These are phyloP conservation scores for Xylaria nigripes DNA, from an alignment of 495 filamentous ascomycete species.

Conservation along the genomic window DNA sequence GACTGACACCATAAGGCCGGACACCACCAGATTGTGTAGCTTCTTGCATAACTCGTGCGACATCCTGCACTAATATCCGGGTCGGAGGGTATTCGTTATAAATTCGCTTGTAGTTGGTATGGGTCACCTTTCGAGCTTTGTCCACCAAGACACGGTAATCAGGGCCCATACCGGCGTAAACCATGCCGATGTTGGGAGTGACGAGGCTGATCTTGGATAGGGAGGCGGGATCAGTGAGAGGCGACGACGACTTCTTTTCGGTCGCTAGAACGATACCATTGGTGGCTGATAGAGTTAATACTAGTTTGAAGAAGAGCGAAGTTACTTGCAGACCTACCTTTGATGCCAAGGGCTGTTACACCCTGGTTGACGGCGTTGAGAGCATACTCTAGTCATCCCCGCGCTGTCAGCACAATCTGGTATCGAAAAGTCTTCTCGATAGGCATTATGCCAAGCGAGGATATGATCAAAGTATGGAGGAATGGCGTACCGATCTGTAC, in stretches of 20 bases:
- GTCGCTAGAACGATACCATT: conserved; percentile 99
- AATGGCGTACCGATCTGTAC: conserved; percentile 61
- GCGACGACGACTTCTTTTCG: conserved; percentile 97
- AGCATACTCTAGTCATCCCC: conserved; percentile 73
- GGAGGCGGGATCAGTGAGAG: conserved; percentile 86
- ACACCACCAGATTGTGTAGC: conserved; percentile 97
- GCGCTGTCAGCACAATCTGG: conserved; percentile 7
- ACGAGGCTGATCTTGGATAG: conserved; percentile 96
- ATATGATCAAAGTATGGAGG: not conserved
- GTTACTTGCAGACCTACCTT: conserved; percentile 51
- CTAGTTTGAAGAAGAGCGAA: not conserved
- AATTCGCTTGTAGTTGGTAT: conserved; percentile 98
- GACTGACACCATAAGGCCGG: conserved; percentile 90
- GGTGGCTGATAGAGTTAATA: conserved; percentile 54
- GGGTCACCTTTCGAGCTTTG: conserved; percentile 95
- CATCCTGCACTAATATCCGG: conserved; percentile 96
- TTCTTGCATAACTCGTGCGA: conserved; percentile 96
- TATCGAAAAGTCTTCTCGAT: not conserved
- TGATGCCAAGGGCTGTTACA: conserved; percentile 95
- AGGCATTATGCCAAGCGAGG: not conserved
- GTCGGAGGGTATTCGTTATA: conserved; percentile 99
- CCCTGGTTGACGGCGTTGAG: conserved; percentile 98
- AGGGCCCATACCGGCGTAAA: conserved; percentile 97
- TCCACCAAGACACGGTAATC: conserved; percentile 97
- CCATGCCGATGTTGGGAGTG: conserved; percentile 99